Conservation (phyloP, 257 asterid genomes). For the Solanum paucissectum region DNA sequence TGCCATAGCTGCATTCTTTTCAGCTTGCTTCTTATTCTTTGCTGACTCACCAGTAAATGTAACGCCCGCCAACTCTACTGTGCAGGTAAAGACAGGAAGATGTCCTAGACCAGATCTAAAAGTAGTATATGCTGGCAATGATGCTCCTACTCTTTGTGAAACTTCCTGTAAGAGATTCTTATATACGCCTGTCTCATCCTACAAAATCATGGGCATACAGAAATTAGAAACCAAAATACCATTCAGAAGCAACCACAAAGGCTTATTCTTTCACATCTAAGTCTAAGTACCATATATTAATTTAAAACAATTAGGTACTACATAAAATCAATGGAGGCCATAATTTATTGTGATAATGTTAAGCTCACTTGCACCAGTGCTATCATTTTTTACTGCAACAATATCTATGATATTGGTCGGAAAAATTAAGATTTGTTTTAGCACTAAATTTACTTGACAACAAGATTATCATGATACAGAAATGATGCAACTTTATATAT, state of each 20-base stretch:
- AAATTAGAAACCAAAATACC: not conserved
- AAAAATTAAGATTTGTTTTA: not conserved
- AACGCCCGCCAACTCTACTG: conserved; percentile 38
- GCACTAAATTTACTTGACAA: not conserved
- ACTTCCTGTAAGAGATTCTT: conserved; percentile 48
- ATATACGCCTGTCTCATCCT: conserved; percentile 51
- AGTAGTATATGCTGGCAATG: conserved; percentile 31
- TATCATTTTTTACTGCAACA: not conserved
- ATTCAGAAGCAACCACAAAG: not conserved
- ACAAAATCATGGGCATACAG: not conserved
- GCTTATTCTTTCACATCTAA: not conserved
- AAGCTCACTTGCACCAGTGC: not conserved
- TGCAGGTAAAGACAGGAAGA: conserved; percentile 38
- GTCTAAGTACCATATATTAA: not conserved
- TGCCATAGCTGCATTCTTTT: conserved; percentile 48
- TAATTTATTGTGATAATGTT: not conserved
- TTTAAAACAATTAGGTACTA: not conserved
- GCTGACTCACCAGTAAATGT: conserved; percentile 43
- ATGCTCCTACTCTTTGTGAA: conserved; percentile 46
- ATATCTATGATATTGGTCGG: not conserved
- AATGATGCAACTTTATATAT: not conserved
- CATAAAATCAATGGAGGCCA: not conserved
- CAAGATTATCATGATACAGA: not conserved
- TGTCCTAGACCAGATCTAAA: conserved; percentile 42
- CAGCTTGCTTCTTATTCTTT: conserved; percentile 48